Percentiles rank a stretch among this genome's conserved stretches.
Conservation (phyloP, 768 basidiomycete genomes). For the Russula sp. region DNA sequence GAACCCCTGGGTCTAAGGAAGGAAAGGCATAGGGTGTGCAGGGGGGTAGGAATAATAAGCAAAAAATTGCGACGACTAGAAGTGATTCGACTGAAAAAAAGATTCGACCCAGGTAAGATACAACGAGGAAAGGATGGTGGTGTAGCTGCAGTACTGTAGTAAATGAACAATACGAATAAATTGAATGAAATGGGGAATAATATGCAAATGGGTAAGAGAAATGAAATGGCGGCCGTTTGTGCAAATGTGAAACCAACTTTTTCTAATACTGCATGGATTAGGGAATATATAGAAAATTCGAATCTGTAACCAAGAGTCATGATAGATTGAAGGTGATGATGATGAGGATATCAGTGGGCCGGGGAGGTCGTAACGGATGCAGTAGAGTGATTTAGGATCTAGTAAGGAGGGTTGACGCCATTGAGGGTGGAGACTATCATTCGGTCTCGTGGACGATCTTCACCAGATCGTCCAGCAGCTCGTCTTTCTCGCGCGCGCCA, state of each 20-base stretch:
- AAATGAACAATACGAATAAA: conserved; percentile 25
- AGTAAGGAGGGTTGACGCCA: not conserved
- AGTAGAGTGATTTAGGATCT: not conserved
- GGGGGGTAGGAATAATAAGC: not conserved
- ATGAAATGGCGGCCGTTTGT: not conserved
- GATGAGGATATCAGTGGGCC: not conserved
- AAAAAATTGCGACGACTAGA: not conserved
- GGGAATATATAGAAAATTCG: conserved; percentile 10
- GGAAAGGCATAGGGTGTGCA: not conserved
- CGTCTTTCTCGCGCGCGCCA: conserved; percentile 41
- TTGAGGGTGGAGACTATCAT: conserved; percentile 9
- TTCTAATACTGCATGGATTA: conserved; percentile 10
- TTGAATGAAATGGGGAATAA: conserved; percentile 13
- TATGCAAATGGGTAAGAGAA: not conserved
- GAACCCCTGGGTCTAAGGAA: not conserved
- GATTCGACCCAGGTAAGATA: not conserved
- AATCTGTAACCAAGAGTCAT: not conserved
- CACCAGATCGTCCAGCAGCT: conserved; percentile 29
- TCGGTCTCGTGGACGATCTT: conserved; percentile 30
- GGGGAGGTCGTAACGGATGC: not conserved
- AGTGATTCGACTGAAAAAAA: not conserved
- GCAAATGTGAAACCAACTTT: conserved; percentile 6
- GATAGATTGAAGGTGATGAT: not conserved
- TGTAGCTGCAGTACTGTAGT: not conserved
- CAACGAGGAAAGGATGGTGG: conserved; percentile 3